Evolutionary conservation across 2,329 filamentous ascomycete genomes (phyloP).

Genomic region (Pestalotiopsis sp.): DNA sequence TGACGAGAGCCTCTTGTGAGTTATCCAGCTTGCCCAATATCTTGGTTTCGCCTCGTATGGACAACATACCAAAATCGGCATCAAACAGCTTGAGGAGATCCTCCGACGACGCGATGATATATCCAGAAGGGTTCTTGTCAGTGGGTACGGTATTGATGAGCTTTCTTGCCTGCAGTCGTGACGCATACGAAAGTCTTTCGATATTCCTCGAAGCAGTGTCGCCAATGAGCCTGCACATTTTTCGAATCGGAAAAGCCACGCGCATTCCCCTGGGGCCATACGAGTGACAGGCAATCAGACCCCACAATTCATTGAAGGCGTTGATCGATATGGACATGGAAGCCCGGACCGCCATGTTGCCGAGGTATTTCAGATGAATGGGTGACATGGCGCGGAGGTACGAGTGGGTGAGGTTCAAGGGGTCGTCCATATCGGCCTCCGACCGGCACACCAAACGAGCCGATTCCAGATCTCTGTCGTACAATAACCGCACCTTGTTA

Average conservation of each 20-base stretch:
- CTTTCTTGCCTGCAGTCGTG: constrained; percentile 81
- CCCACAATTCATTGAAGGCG: constrained; percentile 84
- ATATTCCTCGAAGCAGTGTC: constrained; percentile 88
- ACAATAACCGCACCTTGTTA: constrained; percentile 86
- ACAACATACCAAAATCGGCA: constrained; percentile 83
- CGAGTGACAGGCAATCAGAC: constrained; percentile 82
- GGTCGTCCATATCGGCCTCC: constrained; percentile 70
- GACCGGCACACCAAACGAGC: constrained; percentile 81
- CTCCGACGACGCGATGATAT: constrained; percentile 87
- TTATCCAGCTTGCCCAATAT: constrained; percentile 75
- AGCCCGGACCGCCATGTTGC: constrained; percentile 87
- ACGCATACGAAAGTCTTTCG: constrained; percentile 84
- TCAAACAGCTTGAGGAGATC: constrained; percentile 83
- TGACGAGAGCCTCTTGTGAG: constrained; percentile 79
- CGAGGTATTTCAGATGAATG: constrained; percentile 84
- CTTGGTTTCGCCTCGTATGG: constrained; percentile 87
- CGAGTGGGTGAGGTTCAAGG: constrained; percentile 81
- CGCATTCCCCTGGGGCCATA: constrained; percentile 81
- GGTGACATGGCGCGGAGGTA: constrained; percentile 90
- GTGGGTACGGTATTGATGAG: constrained; percentile 85
- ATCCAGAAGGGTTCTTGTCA: constrained; percentile 80
- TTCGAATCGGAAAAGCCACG: constrained; percentile 88
- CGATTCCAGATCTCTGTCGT: constrained; percentile 80
- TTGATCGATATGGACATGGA: constrained; percentile 96
- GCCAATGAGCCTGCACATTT: constrained; percentile 87